These are phyloP conservation scores for Echinochloa phyllopogon DNA, from an alignment of 176 grass and related monocot genomes.

Conservation along the genomic window DNA sequence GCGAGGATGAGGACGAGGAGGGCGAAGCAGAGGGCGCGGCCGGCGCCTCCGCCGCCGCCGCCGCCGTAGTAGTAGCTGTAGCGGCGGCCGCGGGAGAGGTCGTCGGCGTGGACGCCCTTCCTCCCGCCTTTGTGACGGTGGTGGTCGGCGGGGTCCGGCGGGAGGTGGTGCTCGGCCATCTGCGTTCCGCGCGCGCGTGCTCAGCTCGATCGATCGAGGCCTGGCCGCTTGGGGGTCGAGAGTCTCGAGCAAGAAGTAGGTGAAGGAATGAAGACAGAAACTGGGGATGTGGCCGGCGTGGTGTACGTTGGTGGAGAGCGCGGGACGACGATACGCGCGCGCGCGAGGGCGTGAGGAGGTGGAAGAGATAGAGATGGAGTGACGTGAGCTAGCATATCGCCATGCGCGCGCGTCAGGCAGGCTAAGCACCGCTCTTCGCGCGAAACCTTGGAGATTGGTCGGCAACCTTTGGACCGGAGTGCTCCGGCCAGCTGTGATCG, in stretches of 20 bases:
- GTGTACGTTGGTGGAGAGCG: background rate
- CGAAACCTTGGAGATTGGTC: background rate
- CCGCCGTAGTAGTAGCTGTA: slow-evolving; percentile 34
- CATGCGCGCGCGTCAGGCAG: background rate
- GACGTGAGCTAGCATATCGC: background rate
- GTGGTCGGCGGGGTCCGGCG: slow-evolving; percentile 35
- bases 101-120: slow-evolving; percentile 38
- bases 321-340: background rate
- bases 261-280: background rate
- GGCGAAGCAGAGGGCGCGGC: slow-evolving; percentile 43
- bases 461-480: slow-evolving; percentile 13
- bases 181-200: background rate
- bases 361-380: background rate
- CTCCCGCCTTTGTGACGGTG: slow-evolving; percentile 3
- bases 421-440: background rate
- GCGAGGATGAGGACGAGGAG: slow-evolving; percentile 28
- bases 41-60: background rate
- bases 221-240: background rate
- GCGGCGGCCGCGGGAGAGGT: slow-evolving; percentile 28
- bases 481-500: background rate
- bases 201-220: no score
- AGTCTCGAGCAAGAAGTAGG: background rate
- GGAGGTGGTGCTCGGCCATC: slow-evolving; percentile 57
- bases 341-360: background rate
- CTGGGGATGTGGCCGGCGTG: background rate